phyloP scores from a whole-genome alignment of 1,139 yeast genomes.

The Saccharomycopsis hybrid region DNA sequence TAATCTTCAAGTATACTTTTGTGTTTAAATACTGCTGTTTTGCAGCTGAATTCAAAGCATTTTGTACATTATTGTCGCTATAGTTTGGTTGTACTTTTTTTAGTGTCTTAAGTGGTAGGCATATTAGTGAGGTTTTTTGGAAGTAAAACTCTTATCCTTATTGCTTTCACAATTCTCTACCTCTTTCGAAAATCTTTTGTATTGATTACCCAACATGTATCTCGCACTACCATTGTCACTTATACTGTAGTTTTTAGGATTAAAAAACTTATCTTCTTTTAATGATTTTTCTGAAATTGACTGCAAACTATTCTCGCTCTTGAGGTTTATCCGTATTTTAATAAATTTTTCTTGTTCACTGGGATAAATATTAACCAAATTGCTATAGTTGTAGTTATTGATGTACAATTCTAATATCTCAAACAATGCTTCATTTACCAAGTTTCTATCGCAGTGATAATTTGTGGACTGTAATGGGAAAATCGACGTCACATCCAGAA shows the following conservation, averaged over 20 bases:
- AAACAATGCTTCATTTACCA: conserved; percentile 54
- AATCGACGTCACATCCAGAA: conserved; percentile 24
- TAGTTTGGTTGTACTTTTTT: too few relatives aligned
- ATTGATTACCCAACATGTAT: conserved; percentile 48
- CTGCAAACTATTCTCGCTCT: conserved; percentile 23
- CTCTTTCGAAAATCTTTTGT: conserved; percentile 34
- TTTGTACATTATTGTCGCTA: too few relatives aligned
- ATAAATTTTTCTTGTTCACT: conserved; percentile 20
- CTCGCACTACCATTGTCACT: conserved; percentile 43
- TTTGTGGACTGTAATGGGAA: conserved; percentile 28
- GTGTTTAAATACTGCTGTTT: too few relatives aligned
- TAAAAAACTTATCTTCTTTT: conserved; percentile 41
- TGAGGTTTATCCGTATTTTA: conserved; percentile 12
- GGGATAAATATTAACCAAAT: conserved; percentile 30
- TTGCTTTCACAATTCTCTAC: conserved; percentile 5
- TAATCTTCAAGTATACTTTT: too few relatives aligned
- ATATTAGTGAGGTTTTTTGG: too few relatives aligned
- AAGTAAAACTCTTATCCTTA: too few relatives aligned
- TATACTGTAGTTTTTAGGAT: conserved; percentile 41
- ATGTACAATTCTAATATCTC: conserved; percentile 59
- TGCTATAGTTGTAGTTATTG: conserved; percentile 40
- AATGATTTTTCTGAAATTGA: conserved; percentile 21
- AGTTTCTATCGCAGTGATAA: conserved; percentile 42
- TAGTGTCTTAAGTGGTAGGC: too few relatives aligned
- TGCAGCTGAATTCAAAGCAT: too few relatives aligned